Evolutionary conservation across 805 yeast species (phyloP).

Genomic region (Spathaspora passalidarum): DNA sequence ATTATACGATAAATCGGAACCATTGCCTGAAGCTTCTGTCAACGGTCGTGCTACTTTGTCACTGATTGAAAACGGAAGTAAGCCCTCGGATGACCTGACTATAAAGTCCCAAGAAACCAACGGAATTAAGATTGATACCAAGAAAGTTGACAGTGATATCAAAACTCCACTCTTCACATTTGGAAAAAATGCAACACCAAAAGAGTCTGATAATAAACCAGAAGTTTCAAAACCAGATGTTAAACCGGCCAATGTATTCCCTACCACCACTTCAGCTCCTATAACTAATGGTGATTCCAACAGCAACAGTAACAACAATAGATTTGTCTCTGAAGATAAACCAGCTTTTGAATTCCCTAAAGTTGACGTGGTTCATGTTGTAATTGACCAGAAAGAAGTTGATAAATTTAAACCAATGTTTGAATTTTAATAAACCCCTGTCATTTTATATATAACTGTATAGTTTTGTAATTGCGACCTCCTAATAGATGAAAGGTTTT

Average conservation of each 20-base stretch:
- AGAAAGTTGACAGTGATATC: neutral
- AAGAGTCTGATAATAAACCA: neutral
- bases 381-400: constrained; percentile 24
- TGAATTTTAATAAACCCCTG: constrained; percentile 17
- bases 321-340: neutral
- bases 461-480: neutral
- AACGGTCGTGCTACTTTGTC: neutral
- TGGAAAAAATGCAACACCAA: neutral
- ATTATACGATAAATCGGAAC: constrained; percentile 29
- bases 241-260: neutral
- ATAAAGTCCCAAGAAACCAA: neutral
- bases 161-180: neutral
- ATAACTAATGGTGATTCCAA: neutral
- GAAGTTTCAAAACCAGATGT: neutral
- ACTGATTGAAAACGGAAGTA: neutral
- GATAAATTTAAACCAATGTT: constrained; percentile 23
- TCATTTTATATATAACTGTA: neutral
- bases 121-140: neutral
- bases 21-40: constrained; percentile 12
- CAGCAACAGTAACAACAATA: neutral
- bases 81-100: neutral
- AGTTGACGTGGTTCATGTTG: constrained; percentile 15
- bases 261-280: neutral
- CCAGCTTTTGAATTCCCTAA: constrained; percentile 22
- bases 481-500: neutral